A percentile compares a stretch with the other conserved stretches of the same genome.
Conservation (phyloP, 148 eudicot species). For the Cornus kousa region DNA sequence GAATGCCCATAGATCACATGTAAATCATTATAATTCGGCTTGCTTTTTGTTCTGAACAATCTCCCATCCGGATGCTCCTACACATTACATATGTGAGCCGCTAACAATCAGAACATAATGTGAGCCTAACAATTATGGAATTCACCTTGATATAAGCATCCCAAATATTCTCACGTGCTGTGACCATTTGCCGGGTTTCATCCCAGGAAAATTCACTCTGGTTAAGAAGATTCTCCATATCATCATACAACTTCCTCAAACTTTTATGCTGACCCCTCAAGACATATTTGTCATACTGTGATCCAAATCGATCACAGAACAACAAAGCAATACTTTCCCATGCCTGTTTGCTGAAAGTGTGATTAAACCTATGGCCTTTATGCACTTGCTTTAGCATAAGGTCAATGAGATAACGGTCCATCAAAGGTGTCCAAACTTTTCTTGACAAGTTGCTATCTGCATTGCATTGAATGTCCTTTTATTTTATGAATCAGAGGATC, state of each 20-base stretch:
- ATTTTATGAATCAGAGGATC: background rate
- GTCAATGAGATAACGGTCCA: constrained; percentile 19
- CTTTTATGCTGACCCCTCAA: background rate
- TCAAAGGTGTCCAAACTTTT: constrained; percentile 14
- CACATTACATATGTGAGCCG: constrained; percentile 2
- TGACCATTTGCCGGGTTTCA: constrained; percentile 13
- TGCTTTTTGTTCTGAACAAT: background rate
- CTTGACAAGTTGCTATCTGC: constrained; percentile 12
- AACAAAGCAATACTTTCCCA: background rate
- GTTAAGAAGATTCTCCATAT: constrained; percentile 12
- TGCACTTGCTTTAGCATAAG: constrained; percentile 17
- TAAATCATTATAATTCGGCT: constrained; percentile 16
- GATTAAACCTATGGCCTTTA: constrained; percentile 3
- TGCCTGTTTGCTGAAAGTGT: background rate
- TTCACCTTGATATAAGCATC: constrained; percentile 12
- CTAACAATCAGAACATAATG: constrained; percentile 1
- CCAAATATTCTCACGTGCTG: constrained; percentile 1
- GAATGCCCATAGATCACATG: constrained; percentile 12
- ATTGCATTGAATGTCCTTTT: constrained; percentile 5
- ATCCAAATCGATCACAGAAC: constrained; percentile 8
- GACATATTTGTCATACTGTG: constrained; percentile 1
- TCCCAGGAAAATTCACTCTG: constrained; percentile 14
- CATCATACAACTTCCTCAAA: constrained; percentile 15
- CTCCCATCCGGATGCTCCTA: constrained; percentile 10
- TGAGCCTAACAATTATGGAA: background rate